Percentiles rank a stretch among this genome's conserved stretches.
These are phyloP conservation scores for Ajuga chamaepitys DNA, from an alignment of 257 asterid genomes.

Conservation along the genomic window DNA sequence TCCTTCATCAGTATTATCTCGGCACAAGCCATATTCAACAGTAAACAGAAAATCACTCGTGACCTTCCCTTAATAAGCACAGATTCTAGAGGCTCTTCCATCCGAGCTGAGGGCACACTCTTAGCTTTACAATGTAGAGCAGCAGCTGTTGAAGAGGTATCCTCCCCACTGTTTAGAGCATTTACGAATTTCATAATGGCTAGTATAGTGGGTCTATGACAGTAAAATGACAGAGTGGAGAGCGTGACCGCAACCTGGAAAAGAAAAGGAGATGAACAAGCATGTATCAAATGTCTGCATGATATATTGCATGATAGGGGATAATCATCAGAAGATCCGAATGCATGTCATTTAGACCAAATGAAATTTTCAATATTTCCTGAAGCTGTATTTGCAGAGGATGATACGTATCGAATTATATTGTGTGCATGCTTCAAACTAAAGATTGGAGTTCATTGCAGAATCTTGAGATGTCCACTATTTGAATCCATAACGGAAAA, in stretches of 20 bases:
- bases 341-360: not conserved
- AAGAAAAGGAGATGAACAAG: not conserved
- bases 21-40: slow-evolving; percentile 89
- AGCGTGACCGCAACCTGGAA: slow-evolving; percentile 84
- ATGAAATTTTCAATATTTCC: not conserved
- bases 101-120: slow-evolving; percentile 34
- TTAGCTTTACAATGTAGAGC: slow-evolving; percentile 30
- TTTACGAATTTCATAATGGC: slow-evolving; percentile 78
- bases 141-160: slow-evolving; percentile 39
- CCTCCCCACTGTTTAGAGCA: slow-evolving; percentile 51
- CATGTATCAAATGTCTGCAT: not conserved
- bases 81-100: slow-evolving; percentile 75
- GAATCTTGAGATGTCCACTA: not conserved
- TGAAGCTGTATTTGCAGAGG: not conserved
- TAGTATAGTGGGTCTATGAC: slow-evolving; percentile 86
- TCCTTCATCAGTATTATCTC: slow-evolving; percentile 91
- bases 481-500: not conserved
- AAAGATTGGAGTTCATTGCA: not conserved
- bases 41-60: slow-evolving; percentile 63
- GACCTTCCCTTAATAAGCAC: slow-evolving; percentile 90
- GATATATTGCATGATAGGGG: not conserved
- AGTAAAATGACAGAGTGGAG: slow-evolving; percentile 85
- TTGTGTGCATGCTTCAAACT: not conserved
- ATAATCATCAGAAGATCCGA: not conserved
- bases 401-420: not conserved